These are phyloP conservation scores for Pelagophyceae sp. DNA, from an alignment of 352 stramenopile genomes.

Conservation along the genomic window DNA sequence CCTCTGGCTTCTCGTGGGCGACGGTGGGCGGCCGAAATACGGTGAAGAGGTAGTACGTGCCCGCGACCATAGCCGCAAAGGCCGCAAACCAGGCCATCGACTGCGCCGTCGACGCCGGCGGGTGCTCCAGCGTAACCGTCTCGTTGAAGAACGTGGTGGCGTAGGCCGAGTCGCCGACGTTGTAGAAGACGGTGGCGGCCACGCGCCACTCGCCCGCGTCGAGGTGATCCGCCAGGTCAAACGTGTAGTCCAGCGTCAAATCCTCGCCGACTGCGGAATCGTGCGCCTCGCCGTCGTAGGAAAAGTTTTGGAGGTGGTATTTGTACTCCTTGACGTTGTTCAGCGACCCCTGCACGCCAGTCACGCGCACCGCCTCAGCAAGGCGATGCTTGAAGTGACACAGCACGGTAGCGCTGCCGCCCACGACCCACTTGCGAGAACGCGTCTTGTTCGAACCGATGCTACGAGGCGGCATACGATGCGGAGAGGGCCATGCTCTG, in stretches of 20 bases:
- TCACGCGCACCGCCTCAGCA: neutral
- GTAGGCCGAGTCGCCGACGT: neutral
- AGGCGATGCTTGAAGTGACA: neutral
- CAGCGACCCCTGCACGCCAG: neutral
- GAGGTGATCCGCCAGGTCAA: neutral
- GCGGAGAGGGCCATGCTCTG: neutral
- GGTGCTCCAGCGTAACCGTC: neutral
- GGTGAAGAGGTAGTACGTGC: too few relatives aligned
- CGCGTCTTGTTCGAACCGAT: neutral
- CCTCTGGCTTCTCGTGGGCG: neutral
- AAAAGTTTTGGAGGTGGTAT: neutral
- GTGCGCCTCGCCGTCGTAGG: neutral
- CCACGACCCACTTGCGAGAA: neutral
- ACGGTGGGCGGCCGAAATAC: neutral
- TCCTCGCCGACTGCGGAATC: neutral
- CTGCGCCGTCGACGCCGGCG: neutral
- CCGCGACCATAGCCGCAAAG: too few relatives aligned
- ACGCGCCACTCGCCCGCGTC: neutral
- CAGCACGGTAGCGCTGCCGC: neutral
- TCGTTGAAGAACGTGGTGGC: slow-evolving; percentile 6
- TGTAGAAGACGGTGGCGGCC: neutral
- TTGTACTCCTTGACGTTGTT: neutral
- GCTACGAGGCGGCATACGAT: neutral
- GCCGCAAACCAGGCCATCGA: too few relatives aligned
- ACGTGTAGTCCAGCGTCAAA: neutral